phyloP scores from a whole-genome alignment of 2,329 filamentous ascomycete genomes.

The Fusarium tupiense region DNA sequence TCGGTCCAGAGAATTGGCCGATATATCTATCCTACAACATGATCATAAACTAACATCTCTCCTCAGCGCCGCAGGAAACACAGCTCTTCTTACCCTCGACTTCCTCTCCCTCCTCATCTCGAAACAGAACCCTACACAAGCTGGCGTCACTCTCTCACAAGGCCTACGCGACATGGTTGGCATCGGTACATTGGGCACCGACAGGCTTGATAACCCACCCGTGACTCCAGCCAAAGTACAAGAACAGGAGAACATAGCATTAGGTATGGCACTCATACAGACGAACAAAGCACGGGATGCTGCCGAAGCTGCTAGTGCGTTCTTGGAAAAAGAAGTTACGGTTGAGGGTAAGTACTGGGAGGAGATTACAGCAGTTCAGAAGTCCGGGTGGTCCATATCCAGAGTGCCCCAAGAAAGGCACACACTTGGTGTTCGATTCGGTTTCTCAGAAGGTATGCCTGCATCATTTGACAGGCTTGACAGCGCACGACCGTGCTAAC shows the following conservation, averaged over 20 bases:
- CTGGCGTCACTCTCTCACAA: slow-evolving; percentile 74
- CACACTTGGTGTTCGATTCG: slow-evolving; percentile 86
- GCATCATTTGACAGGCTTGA: slow-evolving; percentile 12
- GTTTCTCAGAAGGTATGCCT: slow-evolving; percentile 77
- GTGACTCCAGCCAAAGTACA: slow-evolving; percentile 63
- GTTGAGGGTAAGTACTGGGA: slow-evolving; percentile 90
- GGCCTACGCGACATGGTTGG: slow-evolving; percentile 76
- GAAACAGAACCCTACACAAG: slow-evolving; percentile 79
- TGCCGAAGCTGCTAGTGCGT: slow-evolving; percentile 74
- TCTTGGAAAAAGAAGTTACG: slow-evolving; percentile 79
- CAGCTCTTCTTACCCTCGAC: slow-evolving; percentile 77
- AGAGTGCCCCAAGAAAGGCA: slow-evolving; percentile 77
- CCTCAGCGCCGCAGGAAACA: slow-evolving; percentile 56
- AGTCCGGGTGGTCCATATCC: slow-evolving; percentile 87
- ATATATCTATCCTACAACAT: too few relatives aligned
- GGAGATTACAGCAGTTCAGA: slow-evolving; percentile 81
- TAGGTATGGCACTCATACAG: slow-evolving; percentile 82
- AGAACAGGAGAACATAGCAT: slow-evolving; percentile 65
- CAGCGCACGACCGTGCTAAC: slow-evolving; percentile 40
- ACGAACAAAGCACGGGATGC: slow-evolving; percentile 79
- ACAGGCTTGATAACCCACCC: slow-evolving; percentile 70
- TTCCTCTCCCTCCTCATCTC: slow-evolving; percentile 85
- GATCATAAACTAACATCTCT: neutral
- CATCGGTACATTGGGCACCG: slow-evolving; percentile 77
- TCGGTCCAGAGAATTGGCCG: neutral